Base-by-base conservation (phyloP, 2,329 filamentous ascomycete species). In the Ophiostoma pallidulum region DNA sequence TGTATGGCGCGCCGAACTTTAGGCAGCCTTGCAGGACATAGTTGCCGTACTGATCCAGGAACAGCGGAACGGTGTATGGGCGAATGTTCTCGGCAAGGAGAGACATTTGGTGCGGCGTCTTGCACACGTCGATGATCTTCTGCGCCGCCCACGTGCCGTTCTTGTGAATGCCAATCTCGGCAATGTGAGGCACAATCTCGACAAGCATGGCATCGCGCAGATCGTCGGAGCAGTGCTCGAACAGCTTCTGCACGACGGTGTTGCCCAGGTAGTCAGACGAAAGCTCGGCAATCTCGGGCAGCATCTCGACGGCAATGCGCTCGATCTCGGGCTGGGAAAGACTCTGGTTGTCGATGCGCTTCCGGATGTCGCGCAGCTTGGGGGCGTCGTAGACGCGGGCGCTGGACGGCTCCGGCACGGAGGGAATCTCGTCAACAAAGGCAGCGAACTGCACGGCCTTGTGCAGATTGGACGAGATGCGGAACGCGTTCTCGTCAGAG, bases 101-200 rank as follows among this genome's bases (percentile, higher is more conserved):
- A 40, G 73, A 69, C 82, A 92, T 91, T 67, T 97, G 90, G 35
- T 73, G 70, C 6, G 84, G 80, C 1, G 85, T 88, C 67, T 92
- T 88, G 64, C 89, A 91, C 7, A 95, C 88, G 59, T 97, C 91
- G 57, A 98, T 97, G 60, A 98, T 97, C 75, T 97, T 98, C 68
- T 98, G 92, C 1, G 92, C 92, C 47, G 92, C 92, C 92, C 92
- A 98, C 1, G 92, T 98, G 53, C 92, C 92, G 60, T 98, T 98
- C 77, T 98, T 98, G 75, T 98, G 92, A 8, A 96, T 82, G 58
- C 92, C 92, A 66, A 97, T 96, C 66, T 97, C 90, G 22, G 91
- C 89, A 62, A 97, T 77, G 62, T 96, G 90, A 49, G 91, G 90
- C 3, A 86, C 80, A 58, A 98, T 94, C 60, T 90, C 81, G 13